Conservation (phyloP, 1,139 yeast species). For the Blastobotrys niveus region DNA sequence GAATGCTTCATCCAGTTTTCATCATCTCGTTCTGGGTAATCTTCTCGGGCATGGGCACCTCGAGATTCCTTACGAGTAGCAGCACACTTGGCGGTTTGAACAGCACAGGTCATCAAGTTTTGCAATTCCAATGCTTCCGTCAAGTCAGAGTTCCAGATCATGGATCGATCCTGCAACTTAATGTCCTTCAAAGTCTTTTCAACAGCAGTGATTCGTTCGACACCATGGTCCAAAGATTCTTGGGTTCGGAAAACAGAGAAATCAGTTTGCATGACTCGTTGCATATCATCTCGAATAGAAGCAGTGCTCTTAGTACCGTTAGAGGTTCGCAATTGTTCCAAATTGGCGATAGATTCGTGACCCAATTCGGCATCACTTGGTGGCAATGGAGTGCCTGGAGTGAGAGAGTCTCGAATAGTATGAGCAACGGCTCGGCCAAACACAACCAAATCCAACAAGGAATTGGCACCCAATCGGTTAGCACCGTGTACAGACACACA, state of each 20-base stretch:
- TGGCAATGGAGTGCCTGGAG: slow-evolving; percentile 53
- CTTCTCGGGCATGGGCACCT: slow-evolving; percentile 99
- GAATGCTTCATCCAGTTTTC: slow-evolving; percentile 98
- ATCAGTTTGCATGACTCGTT: slow-evolving; percentile 92
- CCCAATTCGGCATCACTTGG: slow-evolving; percentile 16
- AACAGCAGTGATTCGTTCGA: slow-evolving; percentile 64
- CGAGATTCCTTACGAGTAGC: slow-evolving; percentile 95
- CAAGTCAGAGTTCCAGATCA: slow-evolving; percentile 95
- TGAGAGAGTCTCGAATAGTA: slow-evolving; percentile 75
- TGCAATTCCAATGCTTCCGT: slow-evolving; percentile 95
- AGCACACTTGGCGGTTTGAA: slow-evolving; percentile 92
- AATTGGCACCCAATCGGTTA: slow-evolving; percentile 98
- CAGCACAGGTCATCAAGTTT: slow-evolving; percentile 94
- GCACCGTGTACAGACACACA: slow-evolving; percentile 99
- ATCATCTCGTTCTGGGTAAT: slow-evolving; percentile 93
- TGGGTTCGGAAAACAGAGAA: slow-evolving; percentile 96
- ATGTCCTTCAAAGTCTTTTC: slow-evolving; percentile 69
- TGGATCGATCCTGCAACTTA: slow-evolving; percentile 88
- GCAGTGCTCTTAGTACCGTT: slow-evolving; percentile 78
- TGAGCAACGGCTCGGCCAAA: slow-evolving; percentile 98
- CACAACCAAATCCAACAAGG: slow-evolving; percentile 93
- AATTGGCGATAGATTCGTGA: slow-evolving; percentile 77
- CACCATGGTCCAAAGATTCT: slow-evolving; percentile 90
- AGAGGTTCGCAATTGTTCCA: slow-evolving; percentile 84
- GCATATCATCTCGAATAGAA: slow-evolving; percentile 86